These are phyloP conservation scores for Madurella mycetomatis DNA, from an alignment of 2,329 filamentous ascomycete genomes.

Conservation along the genomic window DNA sequence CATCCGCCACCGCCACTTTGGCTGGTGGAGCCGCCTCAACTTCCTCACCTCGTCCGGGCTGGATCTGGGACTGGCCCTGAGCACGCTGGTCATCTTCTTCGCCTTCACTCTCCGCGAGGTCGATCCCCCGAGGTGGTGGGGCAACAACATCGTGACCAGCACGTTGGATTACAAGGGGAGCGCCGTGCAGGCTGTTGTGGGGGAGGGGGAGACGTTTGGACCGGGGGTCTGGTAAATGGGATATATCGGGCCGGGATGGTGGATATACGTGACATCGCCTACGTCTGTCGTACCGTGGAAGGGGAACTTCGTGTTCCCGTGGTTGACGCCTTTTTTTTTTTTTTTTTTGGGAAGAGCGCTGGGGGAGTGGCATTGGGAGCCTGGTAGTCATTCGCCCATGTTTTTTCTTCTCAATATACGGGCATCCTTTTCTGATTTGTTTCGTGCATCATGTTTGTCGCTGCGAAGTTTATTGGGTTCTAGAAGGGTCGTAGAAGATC, in stretches of 20 bases:
- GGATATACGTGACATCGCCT: neutral
- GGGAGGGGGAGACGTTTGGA: slow-evolving; percentile 57
- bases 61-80: slow-evolving; percentile 63
- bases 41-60: slow-evolving; percentile 67
- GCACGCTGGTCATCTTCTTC: slow-evolving; percentile 66
- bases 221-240: slow-evolving; percentile 47
- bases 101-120: slow-evolving; percentile 61
- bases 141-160: slow-evolving; percentile 52
- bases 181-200: slow-evolving; percentile 52
- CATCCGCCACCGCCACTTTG: slow-evolving; percentile 59
- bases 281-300: too few relatives aligned
- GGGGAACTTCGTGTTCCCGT: too few relatives aligned
- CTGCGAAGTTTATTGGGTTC: too few relatives aligned
- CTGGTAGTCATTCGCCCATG: too few relatives aligned
- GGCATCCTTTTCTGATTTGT: too few relatives aligned
- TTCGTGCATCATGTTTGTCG: too few relatives aligned
- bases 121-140: slow-evolving; percentile 65
- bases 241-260: neutral
- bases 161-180: slow-evolving; percentile 60
- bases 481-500: too few relatives aligned
- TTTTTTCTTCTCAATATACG: too few relatives aligned
- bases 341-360: too few relatives aligned
- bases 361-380: too few relatives aligned
- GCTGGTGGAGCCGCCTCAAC: slow-evolving; percentile 72
- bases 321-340: too few relatives aligned